Base-by-base conservation (phyloP, 2,329 filamentous ascomycete species). In the Pestalotiopsis sp. region DNA sequence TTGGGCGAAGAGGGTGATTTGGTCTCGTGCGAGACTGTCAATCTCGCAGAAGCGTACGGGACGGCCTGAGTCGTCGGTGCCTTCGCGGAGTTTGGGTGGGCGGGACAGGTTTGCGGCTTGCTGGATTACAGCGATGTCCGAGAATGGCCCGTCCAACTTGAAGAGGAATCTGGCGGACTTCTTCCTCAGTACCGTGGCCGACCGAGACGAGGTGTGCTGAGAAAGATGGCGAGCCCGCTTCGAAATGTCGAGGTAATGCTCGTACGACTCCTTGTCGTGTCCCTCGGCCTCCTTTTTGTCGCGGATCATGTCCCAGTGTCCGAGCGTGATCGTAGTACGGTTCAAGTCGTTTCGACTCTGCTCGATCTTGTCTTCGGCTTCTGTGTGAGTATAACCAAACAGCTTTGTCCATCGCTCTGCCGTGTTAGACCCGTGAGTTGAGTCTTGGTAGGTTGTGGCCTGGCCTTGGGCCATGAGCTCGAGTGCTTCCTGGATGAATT, bases 231-330 rank as follows among this genome's bases (percentile, higher is more conserved):
- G 58, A 27, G 9, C 25, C 1, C 14, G 23, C 20, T 45, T 31
- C 12, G 17, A 20, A 11, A 17, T 9, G 17, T 13, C 25, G 23
- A 27, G 20, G 4, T 64, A 67, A 45, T 71, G 69, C 49, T 73
- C 70, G 20, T 72, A 74, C 4, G 69, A 63, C 41, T 71, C 71
- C 61, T 69, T 69, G 52, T 71, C 65, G 9, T 67, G 69, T 14
- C 71, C 71, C 23, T 68, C 31, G 1, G 66, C 64, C 23, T 71
- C 70, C 25, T 69, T 71, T 52, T 71, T 38, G 0, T 7, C 31
- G 36, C 64, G 68, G 2, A 71, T 69, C 3, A 70, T 69, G 4
- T 71, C 57, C 69, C 68, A 72, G 14, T 70, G 69, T 11, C 7
- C n/a, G 63, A 45, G 25, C 49, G 27, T 69, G 13, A 36, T 61